phyloP scores from a whole-genome alignment of 176 grass and related monocot genomes.

The Phragmites australis region DNA sequence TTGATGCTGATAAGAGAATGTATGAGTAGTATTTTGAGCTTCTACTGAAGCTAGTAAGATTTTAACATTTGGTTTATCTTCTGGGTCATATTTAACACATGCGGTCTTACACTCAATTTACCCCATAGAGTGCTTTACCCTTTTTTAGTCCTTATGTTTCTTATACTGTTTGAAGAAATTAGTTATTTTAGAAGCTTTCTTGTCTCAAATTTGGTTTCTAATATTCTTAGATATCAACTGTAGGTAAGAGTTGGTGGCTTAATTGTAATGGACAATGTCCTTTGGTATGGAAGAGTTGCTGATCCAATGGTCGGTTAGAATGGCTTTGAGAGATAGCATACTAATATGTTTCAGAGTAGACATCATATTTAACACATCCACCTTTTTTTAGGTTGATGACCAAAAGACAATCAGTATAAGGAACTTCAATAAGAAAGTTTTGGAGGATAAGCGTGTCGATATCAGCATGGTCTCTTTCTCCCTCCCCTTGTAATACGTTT shows the following conservation, averaged over 20 bases:
- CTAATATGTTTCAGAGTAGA: constrained; percentile 1
- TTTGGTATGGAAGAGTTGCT: constrained; percentile 93
- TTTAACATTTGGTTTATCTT: background rate
- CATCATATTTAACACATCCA: background rate
- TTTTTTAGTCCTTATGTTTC: background rate
- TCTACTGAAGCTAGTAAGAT: constrained; percentile 84
- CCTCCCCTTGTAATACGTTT: background rate
- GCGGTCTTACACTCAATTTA: background rate
- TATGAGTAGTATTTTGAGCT: constrained; percentile 89
- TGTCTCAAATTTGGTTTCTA: constrained; percentile 1
- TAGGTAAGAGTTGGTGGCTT: constrained; percentile 87
- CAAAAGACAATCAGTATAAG: constrained; percentile 82
- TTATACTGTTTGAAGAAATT: background rate
- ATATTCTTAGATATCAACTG: constrained; percentile 20
- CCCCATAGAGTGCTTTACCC: background rate
- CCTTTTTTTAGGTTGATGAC: constrained; percentile 69
- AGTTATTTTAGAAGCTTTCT: background rate
- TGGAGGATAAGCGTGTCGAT: constrained; percentile 74
- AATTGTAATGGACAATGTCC: constrained; percentile 96
- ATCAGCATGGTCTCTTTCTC: constrained; percentile 73
- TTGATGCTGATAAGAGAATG: constrained; percentile 93
- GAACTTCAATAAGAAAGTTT: constrained; percentile 92
- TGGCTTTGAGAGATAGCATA: constrained; percentile 6
- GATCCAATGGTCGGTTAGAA: constrained; percentile 62
- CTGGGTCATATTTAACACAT: constrained; percentile 5